A percentile compares a stretch with the other conserved stretches of the same genome.
Evolutionary conservation across 2,329 filamentous ascomycete species (phyloP).

Genomic region (Fusarium anthophilum): DNA sequence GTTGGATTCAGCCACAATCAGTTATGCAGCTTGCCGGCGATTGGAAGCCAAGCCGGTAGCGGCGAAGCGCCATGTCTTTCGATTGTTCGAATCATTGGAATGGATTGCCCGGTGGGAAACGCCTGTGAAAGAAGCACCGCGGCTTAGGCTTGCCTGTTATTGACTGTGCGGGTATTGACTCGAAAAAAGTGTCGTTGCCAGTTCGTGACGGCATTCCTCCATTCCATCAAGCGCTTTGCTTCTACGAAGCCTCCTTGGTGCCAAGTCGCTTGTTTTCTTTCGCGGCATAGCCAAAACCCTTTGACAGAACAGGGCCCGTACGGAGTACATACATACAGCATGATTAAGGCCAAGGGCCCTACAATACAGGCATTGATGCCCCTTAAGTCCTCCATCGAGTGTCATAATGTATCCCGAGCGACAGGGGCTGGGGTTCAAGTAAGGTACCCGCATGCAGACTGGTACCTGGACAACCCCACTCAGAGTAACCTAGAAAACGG

Average conservation of each 20-base stretch:
- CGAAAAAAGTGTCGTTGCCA: neutral
- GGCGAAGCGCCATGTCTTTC: constrained; percentile 31
- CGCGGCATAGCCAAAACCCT: constrained; percentile 2
- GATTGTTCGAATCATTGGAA: constrained; percentile 33
- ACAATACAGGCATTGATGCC: constrained; percentile 13
- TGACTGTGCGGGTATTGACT: neutral
- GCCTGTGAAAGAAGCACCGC: constrained; percentile 9
- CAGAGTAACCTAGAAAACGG: constrained; percentile 25
- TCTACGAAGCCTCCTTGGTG: neutral
- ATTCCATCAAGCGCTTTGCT: constrained; percentile 6
- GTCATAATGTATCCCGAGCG: constrained; percentile 18
- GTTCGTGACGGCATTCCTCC: neutral
- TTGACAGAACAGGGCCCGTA: neutral
- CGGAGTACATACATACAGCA: neutral
- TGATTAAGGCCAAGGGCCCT: constrained; percentile 6
- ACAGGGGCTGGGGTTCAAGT: constrained; percentile 23
- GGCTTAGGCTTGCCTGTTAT: neutral
- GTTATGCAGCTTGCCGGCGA: constrained; percentile 15
- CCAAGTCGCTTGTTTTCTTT: constrained; percentile 14
- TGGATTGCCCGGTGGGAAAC: constrained; percentile 1
- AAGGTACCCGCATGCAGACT: constrained; percentile 33
- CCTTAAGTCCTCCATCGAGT: constrained; percentile 6
- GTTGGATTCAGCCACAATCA: constrained; percentile 16
- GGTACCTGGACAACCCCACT: constrained; percentile 26
- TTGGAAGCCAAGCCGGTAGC: constrained; percentile 39